A percentile compares a stretch with the other conserved stretches of the same genome.
These are phyloP conservation scores for Furcasterigmium furcatum DNA, from an alignment of 2,329 filamentous ascomycete species.

Conservation along the genomic window DNA sequence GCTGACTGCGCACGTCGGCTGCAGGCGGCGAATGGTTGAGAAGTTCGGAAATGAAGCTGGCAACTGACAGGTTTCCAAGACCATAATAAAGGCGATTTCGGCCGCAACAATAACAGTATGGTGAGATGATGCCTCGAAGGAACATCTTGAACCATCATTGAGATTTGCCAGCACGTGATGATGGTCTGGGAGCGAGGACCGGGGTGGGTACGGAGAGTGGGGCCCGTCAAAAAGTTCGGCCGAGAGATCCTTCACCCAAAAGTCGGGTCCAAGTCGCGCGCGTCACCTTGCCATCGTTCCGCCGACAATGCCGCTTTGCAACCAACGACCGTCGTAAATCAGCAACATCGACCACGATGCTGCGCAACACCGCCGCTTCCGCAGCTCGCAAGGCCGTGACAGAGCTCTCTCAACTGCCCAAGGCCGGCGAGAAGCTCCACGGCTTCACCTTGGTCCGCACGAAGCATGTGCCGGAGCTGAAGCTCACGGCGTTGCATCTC, in stretches of 20 bases:
- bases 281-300: background rate
- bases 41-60: too few species aligned
- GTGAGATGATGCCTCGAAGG: too few species aligned
- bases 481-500: constrained; percentile 85
- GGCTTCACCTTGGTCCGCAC: constrained; percentile 88
- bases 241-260: background rate
- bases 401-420: constrained; percentile 71
- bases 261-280: too few species aligned
- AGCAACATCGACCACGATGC: constrained; percentile 31
- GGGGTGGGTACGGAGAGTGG: too few species aligned
- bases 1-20: too few species aligned
- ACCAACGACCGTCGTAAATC: background rate
- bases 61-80: too few species aligned
- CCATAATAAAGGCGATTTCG: too few species aligned
- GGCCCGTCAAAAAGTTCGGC: background rate
- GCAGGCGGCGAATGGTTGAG: too few species aligned
- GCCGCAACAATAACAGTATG: too few species aligned
- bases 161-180: too few species aligned
- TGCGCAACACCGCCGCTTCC: constrained; percentile 39
- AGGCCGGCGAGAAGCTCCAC: constrained; percentile 80
- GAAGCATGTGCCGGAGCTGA: constrained; percentile 91
- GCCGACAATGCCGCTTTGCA: background rate
- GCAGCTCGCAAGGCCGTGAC: constrained; percentile 64
- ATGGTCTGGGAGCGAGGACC: too few species aligned
- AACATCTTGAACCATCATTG: too few species aligned